phyloP scores from a whole-genome alignment of 2,329 filamentous ascomycete genomes.

The Trichophyton mentagrophytes region DNA sequence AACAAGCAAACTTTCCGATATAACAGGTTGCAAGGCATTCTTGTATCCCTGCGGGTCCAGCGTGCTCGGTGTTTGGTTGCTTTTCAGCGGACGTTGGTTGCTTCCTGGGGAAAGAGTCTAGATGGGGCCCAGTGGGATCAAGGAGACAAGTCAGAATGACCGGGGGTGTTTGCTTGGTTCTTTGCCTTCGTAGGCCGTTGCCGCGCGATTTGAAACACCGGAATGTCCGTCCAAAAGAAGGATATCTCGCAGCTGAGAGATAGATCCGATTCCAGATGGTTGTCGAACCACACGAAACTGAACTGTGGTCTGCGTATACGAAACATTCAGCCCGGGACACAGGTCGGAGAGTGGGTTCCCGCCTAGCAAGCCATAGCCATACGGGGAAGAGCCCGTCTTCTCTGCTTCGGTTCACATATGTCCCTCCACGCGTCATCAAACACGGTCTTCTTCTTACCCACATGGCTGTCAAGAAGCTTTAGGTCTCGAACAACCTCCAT shows the following conservation, averaged over 20 bases:
- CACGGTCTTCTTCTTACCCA: constrained; percentile 44
- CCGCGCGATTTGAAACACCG: background rate
- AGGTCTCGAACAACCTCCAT: constrained; percentile 77
- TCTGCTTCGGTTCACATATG: background rate
- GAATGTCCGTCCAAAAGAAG: background rate
- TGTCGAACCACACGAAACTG: background rate
- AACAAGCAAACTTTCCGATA: background rate
- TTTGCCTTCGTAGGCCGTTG: background rate
- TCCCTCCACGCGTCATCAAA: constrained; percentile 53
- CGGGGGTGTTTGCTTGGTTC: background rate
- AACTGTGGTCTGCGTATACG: background rate
- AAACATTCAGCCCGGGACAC: background rate
- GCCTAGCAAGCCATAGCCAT: background rate
- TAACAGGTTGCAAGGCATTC: background rate
- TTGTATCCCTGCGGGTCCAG: background rate
- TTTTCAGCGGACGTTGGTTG: background rate
- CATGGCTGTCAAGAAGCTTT: constrained; percentile 49
- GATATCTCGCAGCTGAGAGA: background rate
- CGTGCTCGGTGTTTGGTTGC: background rate
- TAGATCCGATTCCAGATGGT: background rate
- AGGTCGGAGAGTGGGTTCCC: background rate
- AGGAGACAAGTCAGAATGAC: background rate
- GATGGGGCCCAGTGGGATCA: background rate
- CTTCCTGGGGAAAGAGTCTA: background rate
- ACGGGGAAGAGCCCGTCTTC: background rate